A percentile compares a stretch with the other conserved stretches of the same genome.
Conservation (phyloP, 2,329 filamentous ascomycete genomes). For the Monosporascus sp. region DNA sequence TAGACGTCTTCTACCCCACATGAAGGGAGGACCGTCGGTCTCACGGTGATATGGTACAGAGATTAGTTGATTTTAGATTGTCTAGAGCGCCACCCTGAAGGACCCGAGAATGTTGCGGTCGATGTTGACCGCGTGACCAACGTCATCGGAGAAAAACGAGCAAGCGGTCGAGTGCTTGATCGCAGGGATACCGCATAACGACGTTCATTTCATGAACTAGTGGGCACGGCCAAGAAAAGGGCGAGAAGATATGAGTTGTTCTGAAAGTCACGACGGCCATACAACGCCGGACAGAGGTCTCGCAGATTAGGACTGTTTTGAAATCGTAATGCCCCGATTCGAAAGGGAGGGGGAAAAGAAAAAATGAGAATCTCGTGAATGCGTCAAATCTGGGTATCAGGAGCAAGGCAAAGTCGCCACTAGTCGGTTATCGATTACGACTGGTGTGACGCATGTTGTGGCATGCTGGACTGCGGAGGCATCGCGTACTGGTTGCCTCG, state of each 20-base stretch:
- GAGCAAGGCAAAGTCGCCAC: constrained; percentile 28
- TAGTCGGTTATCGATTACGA: constrained; percentile 44
- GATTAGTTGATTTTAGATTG: not conserved
- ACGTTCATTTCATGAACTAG: not conserved
- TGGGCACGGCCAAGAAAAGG: not conserved
- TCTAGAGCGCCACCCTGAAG: not conserved
- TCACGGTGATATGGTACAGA: not conserved
- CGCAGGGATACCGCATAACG: not conserved
- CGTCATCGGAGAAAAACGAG: not conserved
- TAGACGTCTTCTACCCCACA: not conserved
- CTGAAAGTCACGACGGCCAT: constrained; percentile 24
- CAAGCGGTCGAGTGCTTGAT: not conserved
- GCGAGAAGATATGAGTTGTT: constrained; percentile 1
- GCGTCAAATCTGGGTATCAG: constrained; percentile 58
- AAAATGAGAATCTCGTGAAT: constrained; percentile 36
- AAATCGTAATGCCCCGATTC: constrained; percentile 25
- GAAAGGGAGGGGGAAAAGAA: not conserved
- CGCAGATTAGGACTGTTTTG: constrained; percentile 32
- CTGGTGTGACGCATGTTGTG: constrained; percentile 77
- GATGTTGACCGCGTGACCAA: not conserved
- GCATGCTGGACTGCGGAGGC: constrained; percentile 72
- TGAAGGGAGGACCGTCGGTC: not conserved
- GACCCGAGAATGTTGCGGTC: not conserved
- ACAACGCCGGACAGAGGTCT: constrained; percentile 41
- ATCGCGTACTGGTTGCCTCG: constrained; percentile 70